Evolutionary conservation across 192 early-diverging fungal species (phyloP), one percentile per base, ranked within the genome.

Genomic region (Pilobolus umbonatus): DNA sequence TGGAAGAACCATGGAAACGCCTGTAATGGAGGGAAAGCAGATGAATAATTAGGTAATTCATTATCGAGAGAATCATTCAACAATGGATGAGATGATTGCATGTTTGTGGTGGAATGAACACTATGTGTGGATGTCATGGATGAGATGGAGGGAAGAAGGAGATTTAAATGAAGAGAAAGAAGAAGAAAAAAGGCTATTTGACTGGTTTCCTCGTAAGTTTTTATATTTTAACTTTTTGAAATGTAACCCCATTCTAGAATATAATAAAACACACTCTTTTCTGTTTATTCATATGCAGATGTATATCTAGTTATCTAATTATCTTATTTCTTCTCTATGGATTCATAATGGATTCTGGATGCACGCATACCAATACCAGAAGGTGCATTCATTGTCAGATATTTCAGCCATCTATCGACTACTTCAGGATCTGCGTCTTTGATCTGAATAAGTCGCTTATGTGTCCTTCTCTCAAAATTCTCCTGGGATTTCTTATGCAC

Each of bases 401-500:
- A 96, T 19, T 76, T 80, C 9, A 92, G 63, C 87, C 86, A 93
- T 61, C 78, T 77, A 47, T 86, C 73, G 19, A 94, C 77, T 0
- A 81, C 83, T 45, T 89, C 86, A 9, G 76, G 78, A 50, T 90
- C 75, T 21, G 87, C 73, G 62, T 96, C 91, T 49, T 85, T 82
- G 22, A 96, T 78, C 42, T 90, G 85, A 57, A 99, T 64, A 26
- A 87, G 61, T 24, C 93, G 80, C 73, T 87, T 84, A 68, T 92
- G 84, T 48, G 90, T 94, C 72, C 88, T 87, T 47, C 90, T 80
- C 76, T 97, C 95, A 81, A 99, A 99, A 14, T 92, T 86, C 70
- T 99, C 95, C 77, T 96, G 93, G 25, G 89, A 81, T 74, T 96
- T 94, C 67, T 93, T 96, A 79, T 97, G 86, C 22, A 95, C 85